A percentile compares a stretch with the other conserved stretches of the same genome.
Evolutionary conservation across 352 stramenopile species (phyloP).

Genomic region (Aphanomyces invadans): DNA sequence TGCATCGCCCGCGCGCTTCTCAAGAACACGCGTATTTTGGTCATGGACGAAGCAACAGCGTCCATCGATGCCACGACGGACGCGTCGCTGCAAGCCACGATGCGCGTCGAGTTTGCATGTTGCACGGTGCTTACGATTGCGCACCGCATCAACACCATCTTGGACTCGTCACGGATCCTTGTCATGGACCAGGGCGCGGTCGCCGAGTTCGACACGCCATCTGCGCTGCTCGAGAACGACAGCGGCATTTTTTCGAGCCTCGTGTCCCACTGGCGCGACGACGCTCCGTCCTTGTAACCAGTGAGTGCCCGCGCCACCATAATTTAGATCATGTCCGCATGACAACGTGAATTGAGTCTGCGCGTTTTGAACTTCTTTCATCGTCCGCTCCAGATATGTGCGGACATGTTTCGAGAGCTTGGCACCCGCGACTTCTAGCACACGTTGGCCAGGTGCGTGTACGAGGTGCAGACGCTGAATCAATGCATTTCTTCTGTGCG

Average conservation of each 20-base stretch:
- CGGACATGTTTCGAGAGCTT: too few species aligned
- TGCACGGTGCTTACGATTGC: slow-evolving; percentile 90
- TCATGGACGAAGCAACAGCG: slow-evolving; percentile 98
- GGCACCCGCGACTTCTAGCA: too few species aligned
- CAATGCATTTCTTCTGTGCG: too few species aligned
- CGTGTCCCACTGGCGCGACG: slow-evolving; percentile 69
- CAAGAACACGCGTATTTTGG: slow-evolving; percentile 85
- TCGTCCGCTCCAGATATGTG: too few species aligned
- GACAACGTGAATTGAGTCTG: too few species aligned
- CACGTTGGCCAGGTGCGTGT: too few species aligned
- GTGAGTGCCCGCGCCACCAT: too few species aligned
- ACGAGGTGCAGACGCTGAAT: too few species aligned
- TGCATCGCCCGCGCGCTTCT: slow-evolving; percentile 82
- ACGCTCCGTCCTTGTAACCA: slow-evolving; percentile 3
- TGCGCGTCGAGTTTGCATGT: slow-evolving; percentile 43
- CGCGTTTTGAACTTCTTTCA: too few species aligned
- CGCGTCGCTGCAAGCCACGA: slow-evolving; percentile 37
- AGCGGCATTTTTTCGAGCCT: slow-evolving; percentile 53
- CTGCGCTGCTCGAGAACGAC: slow-evolving; percentile 43
- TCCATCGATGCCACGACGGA: slow-evolving; percentile 78
- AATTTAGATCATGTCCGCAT: too few species aligned
- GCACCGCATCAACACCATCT: slow-evolving; percentile 88
- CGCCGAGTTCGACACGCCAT: slow-evolving; percentile 75
- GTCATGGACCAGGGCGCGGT: slow-evolving; percentile 79
- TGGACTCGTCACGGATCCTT: slow-evolving; percentile 83